phyloP scores from a whole-genome alignment of 225 moss, liverwort and hornwort genomes.

The Neckera pumila region DNA sequence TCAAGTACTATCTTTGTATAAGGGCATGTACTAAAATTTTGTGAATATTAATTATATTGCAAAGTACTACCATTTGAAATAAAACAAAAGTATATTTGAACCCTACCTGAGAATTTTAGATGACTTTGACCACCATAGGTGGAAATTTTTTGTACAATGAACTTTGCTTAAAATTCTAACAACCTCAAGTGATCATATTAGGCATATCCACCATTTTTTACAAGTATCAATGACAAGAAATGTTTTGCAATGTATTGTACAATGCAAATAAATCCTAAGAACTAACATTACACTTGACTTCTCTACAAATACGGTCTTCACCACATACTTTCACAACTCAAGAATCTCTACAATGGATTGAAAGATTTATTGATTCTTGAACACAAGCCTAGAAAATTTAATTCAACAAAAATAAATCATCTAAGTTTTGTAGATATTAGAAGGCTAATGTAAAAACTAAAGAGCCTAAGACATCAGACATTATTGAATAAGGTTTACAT shows the following conservation, averaged over 20 bases:
- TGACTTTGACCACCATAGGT: fast-evolving
- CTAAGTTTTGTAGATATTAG: neutral
- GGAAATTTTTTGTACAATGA: fast-evolving
- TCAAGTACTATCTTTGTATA: neutral
- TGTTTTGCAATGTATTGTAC: neutral
- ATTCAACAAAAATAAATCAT: neutral
- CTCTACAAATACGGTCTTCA: neutral
- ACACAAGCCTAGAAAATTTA: neutral
- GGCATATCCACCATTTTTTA: neutral
- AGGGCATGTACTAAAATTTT: fast-evolving
- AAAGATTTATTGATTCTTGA: neutral
- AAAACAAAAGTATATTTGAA: neutral
- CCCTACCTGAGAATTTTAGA: fast-evolving
- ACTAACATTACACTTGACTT: neutral
- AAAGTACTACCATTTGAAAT: neutral
- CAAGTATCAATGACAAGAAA: fast-evolving
- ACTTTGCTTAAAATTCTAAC: neutral
- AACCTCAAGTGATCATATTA: neutral
- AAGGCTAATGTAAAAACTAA: neutral
- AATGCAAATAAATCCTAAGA: neutral
- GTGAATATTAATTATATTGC: neutral
- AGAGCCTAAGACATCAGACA: neutral
- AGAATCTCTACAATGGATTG: neutral
- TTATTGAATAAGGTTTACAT: neutral
- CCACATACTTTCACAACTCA: neutral